These are phyloP conservation scores for Heterococcus sp. DNA, from an alignment of 108 stramenopile genomes.

Conservation along the genomic window DNA sequence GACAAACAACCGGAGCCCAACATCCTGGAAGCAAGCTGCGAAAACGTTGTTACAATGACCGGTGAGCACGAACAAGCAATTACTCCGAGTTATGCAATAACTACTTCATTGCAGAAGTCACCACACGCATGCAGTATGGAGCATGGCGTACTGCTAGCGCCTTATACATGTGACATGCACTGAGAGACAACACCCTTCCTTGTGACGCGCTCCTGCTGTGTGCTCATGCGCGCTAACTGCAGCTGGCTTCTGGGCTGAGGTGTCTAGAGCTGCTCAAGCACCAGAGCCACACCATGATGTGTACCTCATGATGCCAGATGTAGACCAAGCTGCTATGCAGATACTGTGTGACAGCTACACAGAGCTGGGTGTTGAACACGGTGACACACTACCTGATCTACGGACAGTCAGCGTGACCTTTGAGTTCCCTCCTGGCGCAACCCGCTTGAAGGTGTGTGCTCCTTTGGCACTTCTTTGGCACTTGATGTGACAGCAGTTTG, in stretches of 20 bases:
- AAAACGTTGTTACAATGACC: no score
- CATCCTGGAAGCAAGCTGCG: no score
- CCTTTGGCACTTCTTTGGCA: not conserved
- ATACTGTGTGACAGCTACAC: not conserved
- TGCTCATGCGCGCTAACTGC: no score
- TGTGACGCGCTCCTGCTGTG: no score
- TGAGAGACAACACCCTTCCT: no score
- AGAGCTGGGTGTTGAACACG: not conserved
- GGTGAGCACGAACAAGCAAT: no score
- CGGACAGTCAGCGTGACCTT: not conserved
- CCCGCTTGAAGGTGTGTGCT: not conserved
- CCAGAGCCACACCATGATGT: not conserved
- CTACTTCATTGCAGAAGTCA: no score
- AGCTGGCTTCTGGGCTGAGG: not conserved
- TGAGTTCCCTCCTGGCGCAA: not conserved
- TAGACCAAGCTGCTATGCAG: not conserved
- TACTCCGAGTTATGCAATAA: no score
- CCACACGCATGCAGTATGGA: no score
- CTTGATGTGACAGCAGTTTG: not conserved
- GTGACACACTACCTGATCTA: not conserved
- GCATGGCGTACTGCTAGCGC: no score
- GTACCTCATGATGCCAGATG: not conserved
- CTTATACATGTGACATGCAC: no score
- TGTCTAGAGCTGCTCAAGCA: not conserved
- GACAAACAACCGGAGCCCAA: no score